phyloP scores from a whole-genome alignment of 2,329 filamentous ascomycete genomes.

The Pezicula carpinea region DNA sequence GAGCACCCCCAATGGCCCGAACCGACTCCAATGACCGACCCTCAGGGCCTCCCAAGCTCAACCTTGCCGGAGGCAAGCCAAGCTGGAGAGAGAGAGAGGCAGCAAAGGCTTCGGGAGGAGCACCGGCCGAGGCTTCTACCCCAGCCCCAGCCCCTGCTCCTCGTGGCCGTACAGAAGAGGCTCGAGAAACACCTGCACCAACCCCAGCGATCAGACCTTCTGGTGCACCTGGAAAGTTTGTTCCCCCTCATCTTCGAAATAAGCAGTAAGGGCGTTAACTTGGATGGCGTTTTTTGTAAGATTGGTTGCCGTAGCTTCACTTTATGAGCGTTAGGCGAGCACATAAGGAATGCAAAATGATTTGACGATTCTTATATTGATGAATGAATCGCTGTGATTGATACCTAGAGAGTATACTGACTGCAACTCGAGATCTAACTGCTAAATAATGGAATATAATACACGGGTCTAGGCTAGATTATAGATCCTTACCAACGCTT shows the following conservation, averaged over 20 bases:
- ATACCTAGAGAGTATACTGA: too few relatives aligned
- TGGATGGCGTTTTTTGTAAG: slow-evolving; percentile 2
- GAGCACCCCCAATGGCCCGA: slow-evolving; percentile 30
- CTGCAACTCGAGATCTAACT: too few relatives aligned
- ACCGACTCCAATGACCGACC: slow-evolving; percentile 40
- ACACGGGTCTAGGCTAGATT: too few relatives aligned
- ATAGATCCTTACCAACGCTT: too few relatives aligned
- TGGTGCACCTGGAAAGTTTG: slow-evolving; percentile 54
- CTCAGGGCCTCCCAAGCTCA: slow-evolving; percentile 47
- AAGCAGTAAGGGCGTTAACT: slow-evolving; percentile 14
- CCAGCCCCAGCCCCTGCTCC: slow-evolving; percentile 35
- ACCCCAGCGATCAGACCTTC: slow-evolving; percentile 42
- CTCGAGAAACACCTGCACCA: slow-evolving; percentile 35
- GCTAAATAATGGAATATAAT: too few relatives aligned
- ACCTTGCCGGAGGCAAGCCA: slow-evolving; percentile 44
- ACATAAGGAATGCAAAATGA: too few relatives aligned
- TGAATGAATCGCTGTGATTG: too few relatives aligned
- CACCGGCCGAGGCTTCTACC: slow-evolving; percentile 21
- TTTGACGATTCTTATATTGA: too few relatives aligned
- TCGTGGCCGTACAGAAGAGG: slow-evolving; percentile 38
- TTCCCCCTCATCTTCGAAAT: slow-evolving; percentile 44
- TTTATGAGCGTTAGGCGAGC: slow-evolving; percentile 3
- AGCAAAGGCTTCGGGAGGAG: slow-evolving; percentile 36
- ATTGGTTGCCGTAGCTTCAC: slow-evolving; percentile 13
- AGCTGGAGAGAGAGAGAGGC: slow-evolving; percentile 58